Base-by-base conservation (phyloP, 441 rosid species). In the Croton setiger region DNA sequence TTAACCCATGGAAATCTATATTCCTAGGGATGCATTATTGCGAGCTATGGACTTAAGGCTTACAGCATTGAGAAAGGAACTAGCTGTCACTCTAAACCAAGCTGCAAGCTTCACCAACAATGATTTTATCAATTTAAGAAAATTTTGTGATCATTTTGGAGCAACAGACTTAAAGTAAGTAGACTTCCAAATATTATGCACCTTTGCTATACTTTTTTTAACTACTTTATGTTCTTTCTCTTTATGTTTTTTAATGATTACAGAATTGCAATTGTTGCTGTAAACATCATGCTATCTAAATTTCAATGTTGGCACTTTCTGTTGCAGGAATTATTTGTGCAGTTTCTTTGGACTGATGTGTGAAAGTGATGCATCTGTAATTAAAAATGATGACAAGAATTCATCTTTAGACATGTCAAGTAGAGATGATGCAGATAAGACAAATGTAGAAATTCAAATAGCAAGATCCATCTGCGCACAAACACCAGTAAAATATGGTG, bases 31-130 rank as follows among this genome's bases (percentile, higher is more conserved):
- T 78, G 89, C 80, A 69, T 77, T 85, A 63, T 70, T 85, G 76
- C 77, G 72, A 75, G 93, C 91, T 62, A 84, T 86, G 83, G 88
- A 84, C 66, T 79, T 79, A 60, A 84, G 93, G 78, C 79, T 86
- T 44, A 73, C 76, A 12, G 90, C 87, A 36, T 68, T 88, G 73
- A 83, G 76, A 71, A 76, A 64, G 64, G 91, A 88, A 55, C 68
- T 84, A 74, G 79, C 83, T 71, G 74, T 79, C 54, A 83, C 83
- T 71, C 79, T 84, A 67, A 58, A 75, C 68, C 73, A 75, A 52
- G 85, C 77, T 57, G 63, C 74, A 43, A 66, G 74, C 44, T 82
- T 72, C 71, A 79, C 86, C 21, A 18, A 71, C 54, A 48, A 82
- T 58, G 90, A 86, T 71, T 48, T 80, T 67, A 51, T 58, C 58